Evolutionary conservation across 192 early-diverging fungal species (phyloP).

Genomic region (Jimgerdemannia flammicorona): DNA sequence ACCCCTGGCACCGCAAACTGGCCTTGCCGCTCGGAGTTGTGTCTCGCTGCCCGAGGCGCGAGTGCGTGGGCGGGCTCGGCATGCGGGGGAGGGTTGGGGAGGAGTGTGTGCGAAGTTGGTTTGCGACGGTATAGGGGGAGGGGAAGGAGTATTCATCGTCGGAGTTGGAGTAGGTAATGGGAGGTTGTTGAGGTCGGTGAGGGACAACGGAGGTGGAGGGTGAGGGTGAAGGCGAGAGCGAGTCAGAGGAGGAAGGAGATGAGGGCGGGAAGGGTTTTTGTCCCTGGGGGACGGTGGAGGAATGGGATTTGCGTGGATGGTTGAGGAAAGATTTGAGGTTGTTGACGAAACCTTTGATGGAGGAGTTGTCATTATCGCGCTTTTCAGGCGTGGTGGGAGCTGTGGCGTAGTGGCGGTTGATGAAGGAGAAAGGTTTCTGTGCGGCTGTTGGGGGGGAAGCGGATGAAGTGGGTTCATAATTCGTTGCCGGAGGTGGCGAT

Average conservation of each 20-base stretch:
- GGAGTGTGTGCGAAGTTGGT: background rate
- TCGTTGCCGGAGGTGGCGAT: background rate
- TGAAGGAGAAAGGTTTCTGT: background rate
- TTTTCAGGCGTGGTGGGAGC: no score
- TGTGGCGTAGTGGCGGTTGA: background rate
- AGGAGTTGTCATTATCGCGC: background rate
- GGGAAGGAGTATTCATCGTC: no score
- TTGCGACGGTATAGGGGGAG: background rate
- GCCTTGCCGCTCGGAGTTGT: no score
- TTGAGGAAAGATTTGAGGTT: background rate
- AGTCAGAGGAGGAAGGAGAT: background rate
- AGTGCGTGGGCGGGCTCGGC: background rate
- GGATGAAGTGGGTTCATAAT: background rate
- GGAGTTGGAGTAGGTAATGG: no score
- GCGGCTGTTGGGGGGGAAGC: background rate
- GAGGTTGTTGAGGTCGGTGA: background rate
- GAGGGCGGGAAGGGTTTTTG: background rate
- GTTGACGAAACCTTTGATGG: background rate
- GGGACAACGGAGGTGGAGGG: background rate
- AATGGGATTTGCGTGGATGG: background rate
- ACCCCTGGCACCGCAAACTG: background rate
- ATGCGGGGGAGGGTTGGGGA: background rate
- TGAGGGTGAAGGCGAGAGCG: background rate
- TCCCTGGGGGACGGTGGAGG: background rate
- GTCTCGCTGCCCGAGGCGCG: no score